phyloP scores from a whole-genome alignment of 352 stramenopile genomes.

The Phytophthora hibernalis region DNA sequence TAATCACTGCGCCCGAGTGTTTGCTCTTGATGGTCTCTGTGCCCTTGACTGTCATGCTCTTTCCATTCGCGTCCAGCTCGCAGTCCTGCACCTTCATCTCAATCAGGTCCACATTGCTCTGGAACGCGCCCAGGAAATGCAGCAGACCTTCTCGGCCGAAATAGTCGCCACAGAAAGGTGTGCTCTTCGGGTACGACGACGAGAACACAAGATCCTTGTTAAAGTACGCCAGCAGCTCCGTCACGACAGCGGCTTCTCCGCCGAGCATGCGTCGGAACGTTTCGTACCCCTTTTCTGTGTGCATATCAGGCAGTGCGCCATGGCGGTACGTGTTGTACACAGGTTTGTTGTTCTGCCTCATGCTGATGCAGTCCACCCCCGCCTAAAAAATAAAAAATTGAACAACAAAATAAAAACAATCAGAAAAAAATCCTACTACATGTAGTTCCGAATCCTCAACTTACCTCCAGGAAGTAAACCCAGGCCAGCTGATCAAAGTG shows the following conservation, averaged over 20 bases:
- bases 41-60: slow-evolving; percentile 77
- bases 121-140: slow-evolving; percentile 79
- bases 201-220: slow-evolving; percentile 92
- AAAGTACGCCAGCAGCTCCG: slow-evolving; percentile 84
- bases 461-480: slow-evolving; percentile 86
- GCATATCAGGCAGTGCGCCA: slow-evolving; percentile 74
- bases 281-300: slow-evolving; percentile 83
- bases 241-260: slow-evolving; percentile 58
- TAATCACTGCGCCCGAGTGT: slow-evolving; percentile 69
- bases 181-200: slow-evolving; percentile 81
- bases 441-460: no score
- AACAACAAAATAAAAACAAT: background rate
- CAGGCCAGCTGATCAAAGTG: slow-evolving; percentile 84
- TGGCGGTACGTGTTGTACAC: slow-evolving; percentile 86
- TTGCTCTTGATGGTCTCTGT: slow-evolving; percentile 88
- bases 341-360: slow-evolving; percentile 85
- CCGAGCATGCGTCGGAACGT: slow-evolving; percentile 70
- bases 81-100: slow-evolving; percentile 82
- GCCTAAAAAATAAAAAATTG: slow-evolving; percentile 33
- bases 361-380: slow-evolving; percentile 79
- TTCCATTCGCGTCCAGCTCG: slow-evolving; percentile 65
- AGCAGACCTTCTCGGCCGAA: slow-evolving; percentile 86
- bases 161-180: slow-evolving; percentile 84
- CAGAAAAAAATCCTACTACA: background rate
- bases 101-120: slow-evolving; percentile 80